These are phyloP conservation scores for Pythium rhizo-oryzae DNA, from an alignment of 352 stramenopile genomes.

Conservation along the genomic window DNA sequence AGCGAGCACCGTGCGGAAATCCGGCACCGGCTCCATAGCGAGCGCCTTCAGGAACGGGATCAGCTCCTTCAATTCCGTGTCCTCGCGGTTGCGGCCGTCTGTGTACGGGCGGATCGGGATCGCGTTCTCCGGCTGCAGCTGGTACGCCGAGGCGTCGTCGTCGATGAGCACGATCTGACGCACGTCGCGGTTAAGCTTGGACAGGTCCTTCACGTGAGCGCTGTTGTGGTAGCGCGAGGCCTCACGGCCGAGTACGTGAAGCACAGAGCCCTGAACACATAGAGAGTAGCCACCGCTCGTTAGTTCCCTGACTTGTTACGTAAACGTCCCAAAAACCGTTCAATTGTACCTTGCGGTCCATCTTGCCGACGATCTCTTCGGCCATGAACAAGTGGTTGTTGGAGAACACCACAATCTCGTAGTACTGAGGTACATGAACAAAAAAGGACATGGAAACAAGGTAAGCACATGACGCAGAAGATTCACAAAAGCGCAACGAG, in stretches of 20 bases:
- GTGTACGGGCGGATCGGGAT: conserved; percentile 83
- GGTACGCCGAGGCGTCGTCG: conserved; percentile 77
- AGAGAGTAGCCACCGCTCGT: neutral
- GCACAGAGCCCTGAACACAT: conserved; percentile 51
- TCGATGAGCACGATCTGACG: conserved; percentile 86
- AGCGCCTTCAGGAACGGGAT: conserved; percentile 88
- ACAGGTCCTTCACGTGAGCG: conserved; percentile 83
- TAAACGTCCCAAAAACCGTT: neutral
- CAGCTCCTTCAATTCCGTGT: conserved; percentile 78
- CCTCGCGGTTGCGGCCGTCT: conserved; percentile 74
- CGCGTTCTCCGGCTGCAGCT: conserved; percentile 84
- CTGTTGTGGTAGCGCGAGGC: conserved; percentile 84
- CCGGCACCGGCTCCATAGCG: conserved; percentile 68
- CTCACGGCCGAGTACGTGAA: conserved; percentile 84
- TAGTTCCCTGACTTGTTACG: neutral
- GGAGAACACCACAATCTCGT: conserved; percentile 90
- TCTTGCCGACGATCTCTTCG: conserved; percentile 78
- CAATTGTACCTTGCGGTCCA: conserved; percentile 68
- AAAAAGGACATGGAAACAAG: neutral
- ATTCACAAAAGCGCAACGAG: neutral
- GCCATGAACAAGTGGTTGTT: conserved; percentile 79
- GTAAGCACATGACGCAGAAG: neutral
- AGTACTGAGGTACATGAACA: conserved; percentile 47
- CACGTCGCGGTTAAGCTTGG: conserved; percentile 80
- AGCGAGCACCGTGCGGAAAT: conserved; percentile 75